Evolutionary conservation across 306 rosid genomes (phyloP).

Genomic region (Medicago truncatula): MtrunA17r5.0-ANR NC_053049.1:19180001-19180500

Average conservation of each 20-base stretch:
- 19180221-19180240: constrained; percentile 95
- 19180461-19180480: constrained; percentile 58
- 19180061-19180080: constrained; percentile 87
- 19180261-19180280: constrained; percentile 92
- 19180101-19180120: constrained; percentile 96
- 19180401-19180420: constrained; percentile 86
- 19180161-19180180: constrained; percentile 41
- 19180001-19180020: constrained; percentile 25
- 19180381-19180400: constrained; percentile 71
- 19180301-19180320: constrained; percentile 92
- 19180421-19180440: constrained; percentile 93
- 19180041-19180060: constrained; percentile 65
- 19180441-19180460: constrained; percentile 86
- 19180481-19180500: constrained; percentile 20
- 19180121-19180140: constrained; percentile 89
- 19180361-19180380: constrained; percentile 82
- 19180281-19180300: constrained; percentile 86
- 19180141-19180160: constrained; percentile 50
- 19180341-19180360: constrained; percentile 85
- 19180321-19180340: constrained; percentile 78
- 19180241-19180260: constrained; percentile 85
- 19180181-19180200: constrained; percentile 28
- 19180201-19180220: constrained; percentile 57
- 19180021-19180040: constrained; percentile 43
- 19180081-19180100: constrained; percentile 86